Base-by-base conservation (phyloP, 805 yeast genomes). In the Cyberlindnera americana region DNA sequence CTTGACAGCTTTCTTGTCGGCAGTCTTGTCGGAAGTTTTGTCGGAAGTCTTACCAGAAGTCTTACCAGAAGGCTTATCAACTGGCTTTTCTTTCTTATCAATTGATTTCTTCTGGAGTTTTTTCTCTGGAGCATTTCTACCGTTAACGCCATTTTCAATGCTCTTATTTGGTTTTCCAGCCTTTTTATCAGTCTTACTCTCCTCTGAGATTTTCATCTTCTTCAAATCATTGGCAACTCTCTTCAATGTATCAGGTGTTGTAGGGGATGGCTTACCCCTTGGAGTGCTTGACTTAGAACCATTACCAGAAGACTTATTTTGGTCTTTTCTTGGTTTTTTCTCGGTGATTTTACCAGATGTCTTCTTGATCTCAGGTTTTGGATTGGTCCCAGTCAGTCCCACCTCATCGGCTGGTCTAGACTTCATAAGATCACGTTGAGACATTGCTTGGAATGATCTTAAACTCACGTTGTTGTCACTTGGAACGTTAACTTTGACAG, bases 391-490 rank as follows among this genome's bases (percentile, higher is more conserved):
- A 6, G 38, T 19, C 4, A 38, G 4, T 4, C 38, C 30, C 31
- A 26, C 43, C 21, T 53, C 57, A 38, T 52, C 57, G 13, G 31
- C 43, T 7, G 56, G 54, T 38, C 29, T 50, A 14, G 41, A 27
- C 32, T 50, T 50, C 18, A 36, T 33, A 5, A 41, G 46, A 26
- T 44, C 50, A 33, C 41, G 61, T 56, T 49, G 50, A 50, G 40
- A 58, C 43, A 46, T 61, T 2, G 59, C 66, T 35, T 59, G 61
- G 45, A 66, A 66, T 15, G 64, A 59, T 41, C 57, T 45, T 62
- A 75, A 47, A 57, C 72, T 44, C 48, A 67, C 50, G 26, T 56
- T 35, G 55, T 67, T 57, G 49, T 63, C 53, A 59, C 74, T 45
- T 52, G 65, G 63, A 54, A 73, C 62, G 49, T 64, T 53, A 61